These are phyloP conservation scores for Mucor piriformis DNA, from an alignment of 371 early-diverging fungal genomes.

Conservation along the genomic window DNA sequence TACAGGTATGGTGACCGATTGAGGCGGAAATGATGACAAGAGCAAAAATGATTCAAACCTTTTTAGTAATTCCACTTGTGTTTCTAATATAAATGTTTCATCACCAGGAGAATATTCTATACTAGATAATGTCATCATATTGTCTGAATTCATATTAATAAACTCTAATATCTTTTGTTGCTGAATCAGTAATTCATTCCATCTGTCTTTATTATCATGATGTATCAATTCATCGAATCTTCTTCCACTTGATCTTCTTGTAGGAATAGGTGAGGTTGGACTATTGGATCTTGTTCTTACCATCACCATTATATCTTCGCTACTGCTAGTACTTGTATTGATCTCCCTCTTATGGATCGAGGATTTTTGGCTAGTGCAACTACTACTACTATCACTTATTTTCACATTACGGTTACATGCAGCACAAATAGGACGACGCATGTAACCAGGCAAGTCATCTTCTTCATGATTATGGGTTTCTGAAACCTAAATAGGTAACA, in stretches of 20 bases:
- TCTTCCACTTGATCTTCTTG: neutral
- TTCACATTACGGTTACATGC: slow-evolving; percentile 31
- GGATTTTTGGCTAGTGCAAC: neutral
- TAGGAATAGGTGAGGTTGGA: slow-evolving; percentile 21
- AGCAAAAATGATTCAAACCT: neutral
- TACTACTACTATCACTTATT: no score
- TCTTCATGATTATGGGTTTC: neutral
- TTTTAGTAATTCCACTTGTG: slow-evolving; percentile 6
- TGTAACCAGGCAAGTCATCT: slow-evolving; percentile 21
- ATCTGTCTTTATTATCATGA: neutral
- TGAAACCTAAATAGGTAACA: neutral
- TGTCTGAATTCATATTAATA: neutral
- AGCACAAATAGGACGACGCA: slow-evolving; percentile 27
- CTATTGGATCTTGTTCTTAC: slow-evolving; percentile 2
- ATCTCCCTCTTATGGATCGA: neutral
- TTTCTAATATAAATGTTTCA: slow-evolving; percentile 15
- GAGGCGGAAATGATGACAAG: neutral
- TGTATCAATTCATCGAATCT: neutral
- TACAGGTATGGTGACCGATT: neutral
- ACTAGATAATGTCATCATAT: neutral
- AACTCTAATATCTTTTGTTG: slow-evolving; percentile 7
- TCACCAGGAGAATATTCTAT: neutral
- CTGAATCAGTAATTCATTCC: slow-evolving; percentile 13
- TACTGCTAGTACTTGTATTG: neutral
- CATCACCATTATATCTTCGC: neutral